phyloP scores from a whole-genome alignment of 495 filamentous ascomycete species.

The Trichoderma asperelloides region DNA sequence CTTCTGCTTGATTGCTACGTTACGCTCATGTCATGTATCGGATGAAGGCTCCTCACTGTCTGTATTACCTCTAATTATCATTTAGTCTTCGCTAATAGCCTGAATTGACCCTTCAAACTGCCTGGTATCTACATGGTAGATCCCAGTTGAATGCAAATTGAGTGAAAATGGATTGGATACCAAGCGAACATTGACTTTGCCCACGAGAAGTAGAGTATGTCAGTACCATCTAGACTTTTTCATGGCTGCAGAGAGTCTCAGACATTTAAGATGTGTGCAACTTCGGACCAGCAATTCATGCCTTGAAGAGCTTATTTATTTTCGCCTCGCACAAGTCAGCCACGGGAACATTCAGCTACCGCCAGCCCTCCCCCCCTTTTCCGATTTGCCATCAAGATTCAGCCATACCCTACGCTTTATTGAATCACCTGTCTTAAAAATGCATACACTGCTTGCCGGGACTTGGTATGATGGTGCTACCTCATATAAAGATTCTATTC shows the following conservation, averaged over 20 bases:
- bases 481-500: background rate
- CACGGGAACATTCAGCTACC: background rate
- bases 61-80: background rate
- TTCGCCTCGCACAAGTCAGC: background rate
- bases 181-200: constrained; percentile 6
- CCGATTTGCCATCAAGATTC: background rate
- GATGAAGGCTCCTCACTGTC: background rate
- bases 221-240: background rate
- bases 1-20: background rate
- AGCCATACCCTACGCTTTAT: background rate
- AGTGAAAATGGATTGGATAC: background rate
- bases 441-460: background rate
- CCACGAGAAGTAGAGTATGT: background rate
- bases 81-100: background rate
- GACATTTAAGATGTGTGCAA: constrained; percentile 3
- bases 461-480: background rate
- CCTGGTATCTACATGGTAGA: background rate
- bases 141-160: background rate
- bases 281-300: background rate
- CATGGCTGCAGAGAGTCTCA: background rate
- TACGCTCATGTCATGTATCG: background rate
- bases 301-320: background rate
- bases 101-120: background rate
- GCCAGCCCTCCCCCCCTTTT: background rate
- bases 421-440: background rate